A percentile compares a stretch with the other conserved stretches of the same genome.
phyloP scores from a whole-genome alignment of 2,329 filamentous ascomycete genomes.

The Aspergillus ibericus region DNA sequence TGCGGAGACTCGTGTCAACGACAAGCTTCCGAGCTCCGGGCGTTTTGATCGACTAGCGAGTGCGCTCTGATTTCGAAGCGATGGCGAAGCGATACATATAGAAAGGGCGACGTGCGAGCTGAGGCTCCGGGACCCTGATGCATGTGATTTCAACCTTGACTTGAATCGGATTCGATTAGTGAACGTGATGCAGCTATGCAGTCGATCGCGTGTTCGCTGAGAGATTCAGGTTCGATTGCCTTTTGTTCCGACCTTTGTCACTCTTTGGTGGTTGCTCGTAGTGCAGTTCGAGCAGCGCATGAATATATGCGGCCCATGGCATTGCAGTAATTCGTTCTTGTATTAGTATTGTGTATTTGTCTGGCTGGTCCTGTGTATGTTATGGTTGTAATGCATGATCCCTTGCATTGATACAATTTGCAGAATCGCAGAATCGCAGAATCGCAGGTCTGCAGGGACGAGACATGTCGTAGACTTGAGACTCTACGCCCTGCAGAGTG shows the following conservation, averaged over 20 bases:
- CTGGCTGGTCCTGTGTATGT: too few relatives aligned
- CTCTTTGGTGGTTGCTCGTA: background rate
- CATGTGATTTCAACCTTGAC: background rate
- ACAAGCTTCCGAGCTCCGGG: background rate
- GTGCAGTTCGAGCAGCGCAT: background rate
- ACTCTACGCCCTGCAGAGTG: too few relatives aligned
- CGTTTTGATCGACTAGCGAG: constrained; percentile 10
- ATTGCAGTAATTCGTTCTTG: background rate
- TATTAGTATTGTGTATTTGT: background rate
- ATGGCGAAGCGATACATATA: constrained; percentile 5
- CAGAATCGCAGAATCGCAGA: too few relatives aligned
- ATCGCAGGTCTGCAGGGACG: too few relatives aligned
- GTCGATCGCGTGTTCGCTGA: background rate
- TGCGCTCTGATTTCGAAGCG: constrained; percentile 6
- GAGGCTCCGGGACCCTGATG: constrained; percentile 2
- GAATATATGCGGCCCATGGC: background rate
- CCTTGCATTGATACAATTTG: too few relatives aligned
- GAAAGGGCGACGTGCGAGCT: constrained; percentile 2
- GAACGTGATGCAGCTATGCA: too few relatives aligned
- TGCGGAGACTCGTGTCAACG: background rate
- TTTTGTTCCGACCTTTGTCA: background rate
- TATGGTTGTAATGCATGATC: too few relatives aligned
- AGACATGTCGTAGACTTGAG: too few relatives aligned
- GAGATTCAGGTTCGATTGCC: background rate
- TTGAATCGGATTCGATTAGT: background rate